Evolutionary conservation across 2,329 filamentous ascomycete genomes (phyloP).

Genomic region (Elsinoe ampelina): DNA sequence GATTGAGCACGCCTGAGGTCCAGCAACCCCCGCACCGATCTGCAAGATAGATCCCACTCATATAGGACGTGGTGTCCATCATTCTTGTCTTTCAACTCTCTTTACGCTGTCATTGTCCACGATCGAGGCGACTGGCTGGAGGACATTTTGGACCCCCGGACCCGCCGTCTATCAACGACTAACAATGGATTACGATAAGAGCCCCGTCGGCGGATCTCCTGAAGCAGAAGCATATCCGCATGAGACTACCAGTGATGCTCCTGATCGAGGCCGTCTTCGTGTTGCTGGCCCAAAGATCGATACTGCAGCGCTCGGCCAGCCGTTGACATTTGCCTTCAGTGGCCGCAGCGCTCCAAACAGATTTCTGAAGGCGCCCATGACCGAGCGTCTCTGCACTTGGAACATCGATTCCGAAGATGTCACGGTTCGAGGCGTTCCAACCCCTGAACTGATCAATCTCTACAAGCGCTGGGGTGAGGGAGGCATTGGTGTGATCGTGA

Average conservation of each 20-base stretch:
- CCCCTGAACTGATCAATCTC: slow-evolving; percentile 20
- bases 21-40: background rate
- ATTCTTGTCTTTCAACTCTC: background rate
- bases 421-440: slow-evolving; percentile 22
- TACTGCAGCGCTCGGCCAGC: slow-evolving; percentile 17
- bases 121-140: too few species aligned
- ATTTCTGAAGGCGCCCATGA: slow-evolving; percentile 27
- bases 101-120: background rate
- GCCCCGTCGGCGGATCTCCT: slow-evolving; percentile 13
- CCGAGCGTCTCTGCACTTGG: slow-evolving; percentile 25
- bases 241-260: slow-evolving; percentile 14
- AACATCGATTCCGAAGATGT: slow-evolving; percentile 20
- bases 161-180: background rate
- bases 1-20: background rate
- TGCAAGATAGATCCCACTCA: background rate
- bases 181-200: slow-evolving; percentile 23
- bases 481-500: slow-evolving; percentile 24
- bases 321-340: slow-evolving; percentile 25
- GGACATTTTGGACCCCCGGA: too few species aligned
- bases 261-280: slow-evolving; percentile 20
- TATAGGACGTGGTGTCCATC: background rate
- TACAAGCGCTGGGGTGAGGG: slow-evolving; percentile 25
- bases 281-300: slow-evolving; percentile 21
- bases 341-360: slow-evolving; percentile 23
- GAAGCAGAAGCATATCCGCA: slow-evolving; percentile 21